These are phyloP conservation scores for Podospora pseudopauciseta DNA, from an alignment of 495 filamentous ascomycete species.

Conservation along the genomic window DNA sequence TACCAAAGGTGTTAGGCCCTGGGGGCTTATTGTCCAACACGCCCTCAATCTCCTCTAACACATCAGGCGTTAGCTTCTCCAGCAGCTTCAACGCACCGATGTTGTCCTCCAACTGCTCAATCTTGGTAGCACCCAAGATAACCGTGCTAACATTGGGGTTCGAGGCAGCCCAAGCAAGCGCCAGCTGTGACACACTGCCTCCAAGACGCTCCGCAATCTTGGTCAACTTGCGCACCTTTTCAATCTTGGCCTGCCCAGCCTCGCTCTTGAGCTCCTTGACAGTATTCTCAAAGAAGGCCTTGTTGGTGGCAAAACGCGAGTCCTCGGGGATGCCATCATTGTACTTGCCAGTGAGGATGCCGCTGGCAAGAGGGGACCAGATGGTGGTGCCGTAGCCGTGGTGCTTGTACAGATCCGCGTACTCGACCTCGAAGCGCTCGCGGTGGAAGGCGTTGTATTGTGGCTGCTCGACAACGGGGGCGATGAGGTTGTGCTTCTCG, in stretches of 20 bases:
- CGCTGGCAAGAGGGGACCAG: constrained; percentile 66
- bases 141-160: constrained; percentile 70
- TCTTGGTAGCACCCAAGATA: constrained; percentile 68
- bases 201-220: constrained; percentile 65
- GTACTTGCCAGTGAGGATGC: constrained; percentile 77
- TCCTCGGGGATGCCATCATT: constrained; percentile 61
- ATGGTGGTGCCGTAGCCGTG: constrained; percentile 68
- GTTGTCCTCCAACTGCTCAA: constrained; percentile 68
- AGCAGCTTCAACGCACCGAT: constrained; percentile 59
- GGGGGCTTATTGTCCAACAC: constrained; percentile 35
- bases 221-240: constrained; percentile 50
- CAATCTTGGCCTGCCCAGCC: constrained; percentile 37
- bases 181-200: constrained; percentile 53
- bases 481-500: constrained; percentile 70
- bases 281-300: constrained; percentile 38
- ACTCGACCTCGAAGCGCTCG: constrained; percentile 75
- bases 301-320: constrained; percentile 50
- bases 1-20: constrained; percentile 19
- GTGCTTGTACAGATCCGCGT: constrained; percentile 57
- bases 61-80: constrained; percentile 62
- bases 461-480: constrained; percentile 80
- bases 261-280: constrained; percentile 36
- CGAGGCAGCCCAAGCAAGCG: constrained; percentile 71
- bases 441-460: constrained; percentile 75
- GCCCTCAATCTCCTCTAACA: constrained; percentile 67